A percentile compares a stretch with the other conserved stretches of the same genome.
These are phyloP conservation scores for Lactarius hengduanensis DNA, from an alignment of 768 basidiomycete species.

Conservation along the genomic window DNA sequence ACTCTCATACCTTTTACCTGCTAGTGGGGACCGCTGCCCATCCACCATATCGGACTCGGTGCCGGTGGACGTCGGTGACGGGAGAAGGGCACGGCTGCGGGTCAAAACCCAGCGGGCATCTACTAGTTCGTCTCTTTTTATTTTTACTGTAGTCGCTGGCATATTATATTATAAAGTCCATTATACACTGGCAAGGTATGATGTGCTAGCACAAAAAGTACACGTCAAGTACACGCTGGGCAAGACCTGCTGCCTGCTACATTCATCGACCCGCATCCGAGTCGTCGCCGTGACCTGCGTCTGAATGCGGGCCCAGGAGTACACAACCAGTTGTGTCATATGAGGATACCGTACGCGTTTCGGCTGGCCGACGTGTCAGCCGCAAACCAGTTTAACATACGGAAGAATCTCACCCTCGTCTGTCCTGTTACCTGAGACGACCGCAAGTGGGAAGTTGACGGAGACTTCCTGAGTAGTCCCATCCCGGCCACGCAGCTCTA, in stretches of 20 bases:
- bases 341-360: not conserved
- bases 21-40: not conserved
- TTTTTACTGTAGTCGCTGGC: not conserved
- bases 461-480: not conserved
- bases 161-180: not conserved
- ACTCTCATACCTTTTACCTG: not conserved
- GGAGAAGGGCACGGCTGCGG: not conserved
- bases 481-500: slow-evolving; percentile 3
- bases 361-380: slow-evolving; percentile 3
- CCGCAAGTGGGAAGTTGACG: not conserved
- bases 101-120: not conserved
- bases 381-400: not conserved
- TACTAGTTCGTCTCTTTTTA: not conserved
- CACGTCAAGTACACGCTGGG: not conserved
- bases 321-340: not conserved
- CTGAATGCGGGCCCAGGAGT: not conserved
- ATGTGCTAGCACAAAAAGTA: not conserved
- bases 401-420: not conserved
- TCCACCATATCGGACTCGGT: not conserved
- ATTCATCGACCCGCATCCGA: not conserved
- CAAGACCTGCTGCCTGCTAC: not conserved
- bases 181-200: not conserved
- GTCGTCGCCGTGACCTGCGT: not conserved
- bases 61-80: not conserved
- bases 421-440: not conserved